phyloP scores from a whole-genome alignment of 1,139 yeast genomes.

The Debaryomyces udenii region DNA sequence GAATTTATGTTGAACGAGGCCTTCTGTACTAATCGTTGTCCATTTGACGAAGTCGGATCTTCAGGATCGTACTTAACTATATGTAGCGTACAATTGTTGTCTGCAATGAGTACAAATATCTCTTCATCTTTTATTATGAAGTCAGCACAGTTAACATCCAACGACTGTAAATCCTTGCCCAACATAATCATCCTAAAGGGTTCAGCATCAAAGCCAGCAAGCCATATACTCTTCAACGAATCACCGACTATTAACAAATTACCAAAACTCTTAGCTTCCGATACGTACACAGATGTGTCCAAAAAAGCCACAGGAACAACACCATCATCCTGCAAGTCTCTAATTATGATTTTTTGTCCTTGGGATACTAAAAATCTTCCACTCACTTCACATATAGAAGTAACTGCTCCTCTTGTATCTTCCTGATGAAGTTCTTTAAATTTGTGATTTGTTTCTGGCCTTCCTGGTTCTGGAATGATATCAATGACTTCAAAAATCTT shows the following conservation, averaged over 20 bases:
- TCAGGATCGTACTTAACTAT: slow-evolving; percentile 90
- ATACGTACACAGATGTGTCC: slow-evolving; percentile 78
- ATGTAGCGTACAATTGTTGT: slow-evolving; percentile 69
- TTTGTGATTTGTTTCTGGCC: slow-evolving; percentile 81
- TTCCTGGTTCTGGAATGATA: slow-evolving; percentile 88
- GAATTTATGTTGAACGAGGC: slow-evolving; percentile 74
- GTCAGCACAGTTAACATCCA: slow-evolving; percentile 70
- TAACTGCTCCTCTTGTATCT: slow-evolving; percentile 82
- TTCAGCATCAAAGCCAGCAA: slow-evolving; percentile 92
- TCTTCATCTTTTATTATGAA: slow-evolving; percentile 74
- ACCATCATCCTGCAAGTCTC: slow-evolving; percentile 83
- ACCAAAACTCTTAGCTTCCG: slow-evolving; percentile 82
- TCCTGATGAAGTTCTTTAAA: slow-evolving; percentile 78
- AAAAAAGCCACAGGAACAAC: slow-evolving; percentile 92
- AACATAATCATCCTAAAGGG: slow-evolving; percentile 84
- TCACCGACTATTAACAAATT: slow-evolving; percentile 82
- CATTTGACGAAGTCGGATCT: slow-evolving; percentile 79
- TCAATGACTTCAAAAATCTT: slow-evolving; percentile 75
- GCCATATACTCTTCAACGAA: slow-evolving; percentile 74
- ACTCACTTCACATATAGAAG: slow-evolving; percentile 76
- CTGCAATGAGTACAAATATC: slow-evolving; percentile 69
- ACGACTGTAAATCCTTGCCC: slow-evolving; percentile 70
- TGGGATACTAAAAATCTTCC: slow-evolving; percentile 86
- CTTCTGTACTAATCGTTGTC: slow-evolving; percentile 71
- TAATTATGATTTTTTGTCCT: slow-evolving; percentile 81